These are phyloP conservation scores for Astrephomene gubernaculifera DNA, from an alignment of 139 green algal species.

Conservation along the genomic window DNA sequence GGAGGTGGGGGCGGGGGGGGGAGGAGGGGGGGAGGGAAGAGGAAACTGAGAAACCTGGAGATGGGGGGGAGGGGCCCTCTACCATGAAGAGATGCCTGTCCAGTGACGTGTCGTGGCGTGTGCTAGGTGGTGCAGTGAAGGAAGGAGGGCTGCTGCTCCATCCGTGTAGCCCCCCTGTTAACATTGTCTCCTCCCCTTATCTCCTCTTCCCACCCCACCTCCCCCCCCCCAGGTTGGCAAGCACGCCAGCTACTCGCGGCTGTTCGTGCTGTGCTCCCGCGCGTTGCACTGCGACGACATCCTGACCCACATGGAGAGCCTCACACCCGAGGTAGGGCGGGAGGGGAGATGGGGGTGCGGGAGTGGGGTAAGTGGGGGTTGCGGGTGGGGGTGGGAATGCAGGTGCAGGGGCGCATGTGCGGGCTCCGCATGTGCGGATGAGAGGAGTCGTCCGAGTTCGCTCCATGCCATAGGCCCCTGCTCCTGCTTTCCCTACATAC, in stretches of 20 bases:
- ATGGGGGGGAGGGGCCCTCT: neutral
- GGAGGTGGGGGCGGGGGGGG: conserved; percentile 56
- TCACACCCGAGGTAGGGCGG: conserved; percentile 35
- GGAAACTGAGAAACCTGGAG: neutral
- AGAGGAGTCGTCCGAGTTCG: no score
- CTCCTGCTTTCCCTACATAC: no score
- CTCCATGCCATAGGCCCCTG: no score
- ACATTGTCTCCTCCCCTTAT: neutral
- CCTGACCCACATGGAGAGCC: conserved; percentile 45
- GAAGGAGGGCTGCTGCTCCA: neutral
- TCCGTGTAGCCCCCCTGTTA: neutral
- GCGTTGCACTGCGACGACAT: conserved; percentile 59
- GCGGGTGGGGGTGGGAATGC: neutral
- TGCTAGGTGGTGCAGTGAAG: neutral
- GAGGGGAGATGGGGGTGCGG: neutral
- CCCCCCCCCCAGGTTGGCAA: conserved; percentile 78
- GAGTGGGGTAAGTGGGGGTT: neutral
- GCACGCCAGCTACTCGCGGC: conserved; percentile 84
- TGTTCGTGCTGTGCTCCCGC: conserved; percentile 66
- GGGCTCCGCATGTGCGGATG: no score
- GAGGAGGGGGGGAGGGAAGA: neutral
- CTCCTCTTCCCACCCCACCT: neutral
- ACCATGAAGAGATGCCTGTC: neutral
- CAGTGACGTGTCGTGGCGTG: neutral
- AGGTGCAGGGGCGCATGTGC: no score